A percentile compares a stretch with the other conserved stretches of the same genome.
These are phyloP conservation scores for Sarocladium strictum DNA, from an alignment of 2,329 filamentous ascomycete genomes.

Conservation along the genomic window DNA sequence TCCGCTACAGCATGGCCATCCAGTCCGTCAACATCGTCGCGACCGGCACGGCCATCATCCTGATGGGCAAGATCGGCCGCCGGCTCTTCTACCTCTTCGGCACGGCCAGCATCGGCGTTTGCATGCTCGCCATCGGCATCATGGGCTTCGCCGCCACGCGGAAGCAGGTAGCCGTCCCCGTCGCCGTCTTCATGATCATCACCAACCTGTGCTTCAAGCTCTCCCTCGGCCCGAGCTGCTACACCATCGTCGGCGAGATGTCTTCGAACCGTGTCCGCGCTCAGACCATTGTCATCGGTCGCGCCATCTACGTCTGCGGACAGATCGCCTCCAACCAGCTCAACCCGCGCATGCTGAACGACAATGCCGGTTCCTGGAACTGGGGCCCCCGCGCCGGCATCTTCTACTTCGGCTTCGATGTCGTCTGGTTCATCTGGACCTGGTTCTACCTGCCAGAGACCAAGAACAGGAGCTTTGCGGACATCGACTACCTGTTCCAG, in stretches of 20 bases:
- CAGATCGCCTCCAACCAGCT: constrained; percentile 32
- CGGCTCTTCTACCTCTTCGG: constrained; percentile 35
- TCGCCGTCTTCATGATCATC: constrained; percentile 31
- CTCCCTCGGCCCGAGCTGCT: constrained; percentile 38
- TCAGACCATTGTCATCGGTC: constrained; percentile 37
- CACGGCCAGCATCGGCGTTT: constrained; percentile 30
- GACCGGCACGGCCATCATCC: constrained; percentile 31
- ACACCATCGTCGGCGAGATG: constrained; percentile 37
- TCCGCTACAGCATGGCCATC: constrained; percentile 41
- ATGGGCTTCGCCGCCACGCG: constrained; percentile 25
- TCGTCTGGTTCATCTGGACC: constrained; percentile 34
- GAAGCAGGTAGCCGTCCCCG: constrained; percentile 22
- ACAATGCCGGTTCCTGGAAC: constrained; percentile 21
- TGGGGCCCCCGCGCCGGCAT: constrained; percentile 31
- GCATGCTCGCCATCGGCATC: constrained; percentile 36
- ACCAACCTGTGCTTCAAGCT: constrained; percentile 36
- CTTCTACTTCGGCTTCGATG: constrained; percentile 29
- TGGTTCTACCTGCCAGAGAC: constrained; percentile 40
- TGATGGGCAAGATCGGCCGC: constrained; percentile 32
- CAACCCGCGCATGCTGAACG: constrained; percentile 30
- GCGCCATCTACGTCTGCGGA: constrained; percentile 33
- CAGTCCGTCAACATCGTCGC: constrained; percentile 37
- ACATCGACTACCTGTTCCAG: constrained; percentile 43
- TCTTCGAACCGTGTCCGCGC: constrained; percentile 36
- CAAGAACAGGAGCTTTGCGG: constrained; percentile 36